Evolutionary conservation across 352 stramenopile species (phyloP), one percentile per base, ranked within the genome.

Genomic region (Peronospora destructor): DNA sequence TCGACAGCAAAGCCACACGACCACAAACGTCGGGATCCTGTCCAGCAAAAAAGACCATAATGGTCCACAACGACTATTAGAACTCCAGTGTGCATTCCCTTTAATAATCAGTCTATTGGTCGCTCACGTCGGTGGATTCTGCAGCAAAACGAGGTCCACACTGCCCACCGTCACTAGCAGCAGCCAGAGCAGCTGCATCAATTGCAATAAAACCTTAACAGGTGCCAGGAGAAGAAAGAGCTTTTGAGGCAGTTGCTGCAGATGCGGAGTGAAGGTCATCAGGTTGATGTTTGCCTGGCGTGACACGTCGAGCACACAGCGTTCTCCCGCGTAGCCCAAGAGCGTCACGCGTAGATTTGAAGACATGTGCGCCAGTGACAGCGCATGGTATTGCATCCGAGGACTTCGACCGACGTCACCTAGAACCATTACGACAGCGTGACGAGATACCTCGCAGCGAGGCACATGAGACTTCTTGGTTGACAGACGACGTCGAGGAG

Each of bases 381-480:
- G 55, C 30, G 93, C 87, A 67, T 99, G 97, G 69, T 99, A 99
- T 70, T 99, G 96, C 97, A 99, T 99, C 14, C 97, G 87, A 40
- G 97, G 97, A 53, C 91, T 98, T 58, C 96, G 82, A 5, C 96
- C 96, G 1, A 99, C 72, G 61, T 98, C 93, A 14, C 93, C 93
- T 14, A 98, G 71, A 29, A 98, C 93, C 66, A 98, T 73, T 36
- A 98, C 87, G 8, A 95, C 70, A n/a, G 78, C 80, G 49, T 95
- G 85, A 33, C 73, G 76, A 32, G 36, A 25, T 4, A 35, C 35
- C 0, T 47, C 39, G 35, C 47, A 32, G 11, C 48, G 32, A 41
- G 40, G 6, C 28, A 42, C 44, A 25, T 28, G 49, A 29, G 50
- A 50, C 43, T 66, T 66, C 48, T 51, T 66, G 42, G 47, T 14